Evolutionary conservation across 2,329 filamentous ascomycete genomes (phyloP).

Genomic region (Pseudopyricularia javanii): DNA sequence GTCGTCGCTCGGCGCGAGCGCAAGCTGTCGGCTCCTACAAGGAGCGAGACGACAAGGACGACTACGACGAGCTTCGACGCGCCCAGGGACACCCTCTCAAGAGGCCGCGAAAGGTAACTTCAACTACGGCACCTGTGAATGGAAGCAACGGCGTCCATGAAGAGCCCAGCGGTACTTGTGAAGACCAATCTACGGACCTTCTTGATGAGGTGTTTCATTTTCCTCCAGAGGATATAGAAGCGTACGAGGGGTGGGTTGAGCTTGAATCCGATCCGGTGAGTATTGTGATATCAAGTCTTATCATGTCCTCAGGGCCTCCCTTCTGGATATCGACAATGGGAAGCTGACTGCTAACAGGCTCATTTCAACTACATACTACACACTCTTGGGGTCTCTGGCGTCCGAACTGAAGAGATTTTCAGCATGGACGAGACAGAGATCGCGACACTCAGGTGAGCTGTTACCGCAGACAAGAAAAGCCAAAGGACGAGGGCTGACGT

Average conservation of each 20-base stretch:
- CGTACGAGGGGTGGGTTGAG: slow-evolving; percentile 67
- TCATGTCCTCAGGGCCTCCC: not conserved
- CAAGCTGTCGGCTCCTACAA: not conserved
- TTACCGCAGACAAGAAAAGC: not conserved
- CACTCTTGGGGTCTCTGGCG: slow-evolving; percentile 61
- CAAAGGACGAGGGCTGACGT: slow-evolving; percentile 12
- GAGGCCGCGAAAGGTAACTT: slow-evolving; percentile 1
- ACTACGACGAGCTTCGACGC: not conserved
- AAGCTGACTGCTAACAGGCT: slow-evolving; percentile 32
- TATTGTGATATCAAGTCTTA: not conserved
- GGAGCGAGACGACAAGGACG: not conserved
- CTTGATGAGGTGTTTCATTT: slow-evolving; percentile 34
- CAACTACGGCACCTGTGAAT: not conserved
- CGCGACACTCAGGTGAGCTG: slow-evolving; percentile 45
- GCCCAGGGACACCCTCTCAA: slow-evolving; percentile 3
- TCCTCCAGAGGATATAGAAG: slow-evolving; percentile 36
- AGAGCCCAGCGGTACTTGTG: not conserved
- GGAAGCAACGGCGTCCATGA: not conserved
- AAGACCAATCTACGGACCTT: slow-evolving; percentile 10
- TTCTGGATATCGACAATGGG: not conserved
- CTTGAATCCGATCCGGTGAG: slow-evolving; percentile 80
- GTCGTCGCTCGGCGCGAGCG: not conserved
- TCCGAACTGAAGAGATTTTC: slow-evolving; percentile 67
- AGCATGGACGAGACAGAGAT: slow-evolving; percentile 56
- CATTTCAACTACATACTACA: slow-evolving; percentile 79